Conservation (phyloP, 257 asterid genomes). For the Nicotiana tomentosiformis region DNA sequence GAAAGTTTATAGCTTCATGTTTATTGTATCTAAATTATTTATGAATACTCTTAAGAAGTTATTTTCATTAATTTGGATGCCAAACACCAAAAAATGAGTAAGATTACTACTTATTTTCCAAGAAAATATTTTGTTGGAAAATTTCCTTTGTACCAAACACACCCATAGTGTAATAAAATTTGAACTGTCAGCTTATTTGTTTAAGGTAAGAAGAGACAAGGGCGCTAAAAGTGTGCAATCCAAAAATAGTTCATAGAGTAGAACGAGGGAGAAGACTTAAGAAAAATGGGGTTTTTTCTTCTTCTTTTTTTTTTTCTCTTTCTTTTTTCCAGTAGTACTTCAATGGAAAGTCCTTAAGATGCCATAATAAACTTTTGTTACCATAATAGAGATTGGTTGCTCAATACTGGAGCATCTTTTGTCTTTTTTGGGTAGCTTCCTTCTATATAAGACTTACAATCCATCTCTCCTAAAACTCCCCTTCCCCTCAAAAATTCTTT, state of each 20-base stretch:
- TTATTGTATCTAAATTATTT: no score
- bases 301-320: neutral
- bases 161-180: no score
- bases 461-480: conserved; percentile 22
- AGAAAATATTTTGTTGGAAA: no score
- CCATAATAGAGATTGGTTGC: conserved; percentile 27
- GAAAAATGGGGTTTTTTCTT: neutral
- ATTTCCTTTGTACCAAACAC: no score
- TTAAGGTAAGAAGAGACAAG: neutral
- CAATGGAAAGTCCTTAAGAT: conserved; percentile 30
- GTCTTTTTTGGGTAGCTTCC: conserved; percentile 19
- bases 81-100: no score
- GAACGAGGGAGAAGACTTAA: neutral
- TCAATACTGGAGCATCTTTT: conserved; percentile 16
- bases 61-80: no score
- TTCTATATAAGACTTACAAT: conserved; percentile 44
- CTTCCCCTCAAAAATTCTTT: conserved; percentile 17
- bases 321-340: neutral
- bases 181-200: neutral
- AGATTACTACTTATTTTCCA: no score
- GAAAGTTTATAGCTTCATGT: no score
- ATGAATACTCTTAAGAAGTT: no score
- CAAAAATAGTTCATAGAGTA: neutral
- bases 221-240: neutral
- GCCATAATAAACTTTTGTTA: conserved; percentile 25